Base-by-base conservation (phyloP, 164 flowering plant species). In the Aristolochia contorta region DNA sequence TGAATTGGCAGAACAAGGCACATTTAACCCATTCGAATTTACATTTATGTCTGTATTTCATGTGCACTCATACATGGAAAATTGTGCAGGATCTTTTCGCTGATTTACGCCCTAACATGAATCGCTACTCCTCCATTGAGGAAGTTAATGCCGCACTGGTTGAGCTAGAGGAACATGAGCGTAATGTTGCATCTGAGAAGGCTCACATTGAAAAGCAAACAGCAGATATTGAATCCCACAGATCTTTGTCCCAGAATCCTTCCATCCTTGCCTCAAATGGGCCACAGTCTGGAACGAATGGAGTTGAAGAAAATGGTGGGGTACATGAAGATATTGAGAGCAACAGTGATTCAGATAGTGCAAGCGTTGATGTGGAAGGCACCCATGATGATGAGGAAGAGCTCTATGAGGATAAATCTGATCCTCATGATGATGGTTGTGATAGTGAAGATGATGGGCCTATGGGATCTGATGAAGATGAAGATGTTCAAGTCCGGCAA, bases 141-240 rank as follows among this genome's bases (percentile, higher is more conserved):
- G 97, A 90, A 69, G 89, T 90, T 27, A 80, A 76, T 78, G 79
- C 80, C 16, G 96, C 94, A 59, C 70, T 87, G 0, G 25, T 67
- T 64, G 92, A 86, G 62, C 79, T 86, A 23, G 99, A 93, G 75
- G 97, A 93, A 68, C 86, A 80, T 70, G 97, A 89, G 33, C 81
- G 69, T 18, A 68, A 66, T 33, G 67, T 62, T 52, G 68, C 79
- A 30, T 60, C 78, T 33, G 90, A 88, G 18, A 87, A 81, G 69
- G 67, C 74, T 37, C 78, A 56, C 64, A 78, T 21, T 59, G 94
- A 86, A 63, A 88, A 77, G 77, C 79, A 77, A 37, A 37, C 43
- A 63, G 69, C 74, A 0, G 89, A 85, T 49, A 60, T 72, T n/a
- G 92, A 85, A 61, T 37, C 56, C 45, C 56, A 59, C 27, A 86